A percentile compares a stretch with the other conserved stretches of the same genome.
phyloP scores from a whole-genome alignment of 140 eudicot genomes.

The Oenanthe javanica region DNA sequence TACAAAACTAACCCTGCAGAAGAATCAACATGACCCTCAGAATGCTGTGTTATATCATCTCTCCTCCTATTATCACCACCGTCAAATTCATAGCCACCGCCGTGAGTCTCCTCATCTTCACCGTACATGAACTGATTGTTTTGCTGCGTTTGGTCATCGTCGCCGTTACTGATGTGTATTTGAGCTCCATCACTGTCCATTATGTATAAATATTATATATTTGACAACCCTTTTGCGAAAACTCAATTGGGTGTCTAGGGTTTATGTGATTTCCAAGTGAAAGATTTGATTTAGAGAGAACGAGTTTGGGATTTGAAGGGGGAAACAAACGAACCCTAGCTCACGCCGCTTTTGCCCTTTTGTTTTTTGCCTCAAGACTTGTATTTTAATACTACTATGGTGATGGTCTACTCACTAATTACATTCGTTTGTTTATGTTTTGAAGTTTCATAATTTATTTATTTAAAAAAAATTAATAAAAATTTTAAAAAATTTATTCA shows the following conservation, averaged over 20 bases:
- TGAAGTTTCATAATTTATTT: too few species aligned
- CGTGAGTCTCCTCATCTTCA: slow-evolving; percentile 12
- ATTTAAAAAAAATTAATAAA: too few species aligned
- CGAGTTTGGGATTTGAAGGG: background rate
- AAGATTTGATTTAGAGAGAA: background rate
- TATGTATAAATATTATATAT: background rate
- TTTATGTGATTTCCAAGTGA: background rate
- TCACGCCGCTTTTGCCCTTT: slow-evolving; percentile 4
- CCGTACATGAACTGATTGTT: background rate
- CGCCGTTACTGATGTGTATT: slow-evolving; percentile 25
- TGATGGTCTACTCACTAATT: too few species aligned
- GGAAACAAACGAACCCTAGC: slow-evolving; percentile 7
- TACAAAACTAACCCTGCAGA: slow-evolving; percentile 53
- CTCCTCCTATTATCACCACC: slow-evolving; percentile 42
- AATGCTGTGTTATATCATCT: slow-evolving; percentile 28
- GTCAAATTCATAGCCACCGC: slow-evolving; percentile 12
- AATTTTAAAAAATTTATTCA: too few species aligned
- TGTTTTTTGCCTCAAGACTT: background rate
- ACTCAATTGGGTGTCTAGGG: background rate
- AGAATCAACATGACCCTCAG: slow-evolving; percentile 44
- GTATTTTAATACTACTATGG: background rate
- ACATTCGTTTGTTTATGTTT: too few species aligned
- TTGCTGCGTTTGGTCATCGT: slow-evolving; percentile 21
- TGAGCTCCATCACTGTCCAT: slow-evolving; percentile 32
- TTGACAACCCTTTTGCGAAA: background rate